A percentile compares a stretch with the other conserved stretches of the same genome.
Conservation (phyloP, 371 early-diverging fungal genomes). For the Mucor sp. region DNA sequence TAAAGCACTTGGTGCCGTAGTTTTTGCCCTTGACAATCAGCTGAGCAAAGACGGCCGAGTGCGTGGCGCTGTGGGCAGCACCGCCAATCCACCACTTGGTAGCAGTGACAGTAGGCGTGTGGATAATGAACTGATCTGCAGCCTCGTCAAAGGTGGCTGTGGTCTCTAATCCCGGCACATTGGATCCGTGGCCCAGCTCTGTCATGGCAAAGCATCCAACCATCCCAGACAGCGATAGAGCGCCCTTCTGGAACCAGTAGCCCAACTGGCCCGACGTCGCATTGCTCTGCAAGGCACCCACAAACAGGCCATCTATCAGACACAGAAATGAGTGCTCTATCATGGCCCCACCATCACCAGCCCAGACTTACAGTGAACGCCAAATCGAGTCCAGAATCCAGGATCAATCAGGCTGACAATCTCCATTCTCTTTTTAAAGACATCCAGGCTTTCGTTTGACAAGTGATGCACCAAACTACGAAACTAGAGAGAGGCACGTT, state of each 20-base stretch:
- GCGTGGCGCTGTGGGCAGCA: constrained; percentile 83
- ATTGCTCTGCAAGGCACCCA: constrained; percentile 87
- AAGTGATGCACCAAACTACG: constrained; percentile 76
- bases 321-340: neutral
- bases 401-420: constrained; percentile 82
- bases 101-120: constrained; percentile 88
- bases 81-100: constrained; percentile 98
- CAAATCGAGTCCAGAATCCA: constrained; percentile 92
- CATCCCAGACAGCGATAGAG: constrained; percentile 78
- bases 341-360: too few species aligned
- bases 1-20: constrained; percentile 80
- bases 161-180: constrained; percentile 92
- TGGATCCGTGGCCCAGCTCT: constrained; percentile 88
- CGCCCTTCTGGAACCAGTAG: constrained; percentile 91
- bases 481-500: constrained; percentile 35
- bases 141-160: constrained; percentile 89
- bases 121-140: constrained; percentile 85
- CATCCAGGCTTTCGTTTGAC: constrained; percentile 73
- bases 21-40: constrained; percentile 75
- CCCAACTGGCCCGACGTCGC: constrained; percentile 85
- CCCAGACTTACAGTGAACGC: constrained; percentile 74
- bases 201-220: constrained; percentile 94
- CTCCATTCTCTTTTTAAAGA: constrained; percentile 82
- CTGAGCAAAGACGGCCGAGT: constrained; percentile 80
- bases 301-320: constrained; percentile 73